Base-by-base conservation (phyloP, 805 yeast species). In the Sugiyamaella mastotermitis region DNA sequence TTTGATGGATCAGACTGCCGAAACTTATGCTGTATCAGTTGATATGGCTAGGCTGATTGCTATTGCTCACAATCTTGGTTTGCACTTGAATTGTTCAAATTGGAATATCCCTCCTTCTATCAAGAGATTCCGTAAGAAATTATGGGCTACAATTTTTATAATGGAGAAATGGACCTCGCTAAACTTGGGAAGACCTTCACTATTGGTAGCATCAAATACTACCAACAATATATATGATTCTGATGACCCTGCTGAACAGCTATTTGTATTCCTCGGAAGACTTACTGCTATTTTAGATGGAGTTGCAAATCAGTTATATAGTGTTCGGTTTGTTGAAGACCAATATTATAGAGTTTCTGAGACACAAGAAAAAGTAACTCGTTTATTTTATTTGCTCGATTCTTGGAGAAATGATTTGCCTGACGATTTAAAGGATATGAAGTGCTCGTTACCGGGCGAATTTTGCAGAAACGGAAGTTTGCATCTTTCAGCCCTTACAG, bases 151-250 rank as follows among this genome's bases (percentile, higher is more conserved):
- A 0, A 50, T 55, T n/a, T 61, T 47, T 31, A 53, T 53, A 11
- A 51, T 52, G 32, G 68, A 63, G 38, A 59, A 58, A 38, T 63
- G 67, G 67, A 42, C 50, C 3, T 49, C 64, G 1, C 52, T 55
- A 3, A 49, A 49, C 20, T 37, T 56, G 3, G 64, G 66, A 9
- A 49, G 61, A 17, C 68, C 68, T 1, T 47, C 52, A 3, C 45
- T 53, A 15, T 41, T 59, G 18, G 34, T 42, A 11, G 21, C 37
- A 15, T 34, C 37, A 13, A 46, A 52, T 27, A 42, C 43, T 16
- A 51, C 45, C 37, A 50, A 40, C 39, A 43, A 26, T 7, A 23
- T 36, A 40, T 51, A 44, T 30, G 32, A 37, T 8, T 42, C 48
- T 7, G 49, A 48, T 11, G 52, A 43, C 32, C 53, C 50, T 2